Evolutionary conservation across 106 monocot genomes (phyloP).

Genomic region (Apostasia ramifera): DNA sequence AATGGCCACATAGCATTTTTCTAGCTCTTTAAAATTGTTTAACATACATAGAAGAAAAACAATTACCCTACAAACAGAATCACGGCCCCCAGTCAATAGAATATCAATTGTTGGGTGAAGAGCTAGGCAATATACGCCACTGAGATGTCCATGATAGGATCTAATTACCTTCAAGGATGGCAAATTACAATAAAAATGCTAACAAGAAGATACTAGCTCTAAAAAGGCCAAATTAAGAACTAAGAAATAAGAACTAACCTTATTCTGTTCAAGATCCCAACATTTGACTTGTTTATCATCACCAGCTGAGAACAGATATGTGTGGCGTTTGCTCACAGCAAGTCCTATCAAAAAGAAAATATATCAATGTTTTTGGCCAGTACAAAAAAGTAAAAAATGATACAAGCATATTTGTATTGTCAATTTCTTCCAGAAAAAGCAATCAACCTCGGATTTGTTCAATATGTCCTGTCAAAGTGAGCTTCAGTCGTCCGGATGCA

Average conservation of each 20-base stretch:
- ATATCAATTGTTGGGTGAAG: constrained; percentile 94
- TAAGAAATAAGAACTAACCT: constrained; percentile 36
- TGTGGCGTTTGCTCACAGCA: constrained; percentile 88
- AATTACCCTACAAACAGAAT: constrained; percentile 97
- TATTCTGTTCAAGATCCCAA: constrained; percentile 98
- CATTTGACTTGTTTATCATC: constrained; percentile 99
- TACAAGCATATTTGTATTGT: background rate
- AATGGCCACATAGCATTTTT: background rate
- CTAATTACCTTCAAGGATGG: constrained; percentile 54
- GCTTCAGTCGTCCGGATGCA: constrained; percentile 83
- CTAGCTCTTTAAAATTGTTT: background rate
- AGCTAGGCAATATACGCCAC: constrained; percentile 98
- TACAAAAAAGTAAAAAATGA: background rate
- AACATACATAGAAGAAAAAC: background rate
- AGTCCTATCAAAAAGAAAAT: constrained; percentile 45
- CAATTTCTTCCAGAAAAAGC: constrained; percentile 1
- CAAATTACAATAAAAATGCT: background rate
- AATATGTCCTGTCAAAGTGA: constrained; percentile 95
- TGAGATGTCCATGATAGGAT: constrained; percentile 97
- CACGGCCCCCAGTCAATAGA: constrained; percentile 92
- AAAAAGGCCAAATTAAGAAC: background rate
- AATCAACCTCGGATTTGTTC: constrained; percentile 91
- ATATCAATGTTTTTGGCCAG: background rate
- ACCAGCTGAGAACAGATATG: constrained; percentile 97
- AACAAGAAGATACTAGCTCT: background rate